Evolutionary conservation across 768 basidiomycete genomes (phyloP).

Genomic region (Agaricus sinodeliciosus): DNA sequence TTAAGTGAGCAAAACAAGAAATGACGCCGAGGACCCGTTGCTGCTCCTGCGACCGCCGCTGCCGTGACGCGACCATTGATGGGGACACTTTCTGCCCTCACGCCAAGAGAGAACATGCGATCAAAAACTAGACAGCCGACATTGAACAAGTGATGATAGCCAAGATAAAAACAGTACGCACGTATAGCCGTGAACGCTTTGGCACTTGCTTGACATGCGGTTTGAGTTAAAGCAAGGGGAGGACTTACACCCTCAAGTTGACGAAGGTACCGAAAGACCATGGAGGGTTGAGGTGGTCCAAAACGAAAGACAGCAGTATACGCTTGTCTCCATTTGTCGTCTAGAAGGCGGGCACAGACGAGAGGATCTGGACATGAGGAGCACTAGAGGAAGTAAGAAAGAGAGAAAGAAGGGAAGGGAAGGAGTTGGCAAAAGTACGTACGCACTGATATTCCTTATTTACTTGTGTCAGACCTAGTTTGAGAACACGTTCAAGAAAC

Average conservation of each 20-base stretch:
- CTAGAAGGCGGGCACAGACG: slow-evolving; percentile 74
- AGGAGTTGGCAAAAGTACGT: slow-evolving; percentile 22
- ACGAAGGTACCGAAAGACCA: slow-evolving; percentile 89
- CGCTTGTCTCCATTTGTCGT: slow-evolving; percentile 91
- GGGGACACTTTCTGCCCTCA: slow-evolving; percentile 66
- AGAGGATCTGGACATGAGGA: slow-evolving; percentile 75
- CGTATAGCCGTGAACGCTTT: slow-evolving; percentile 84
- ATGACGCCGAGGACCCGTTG: slow-evolving; percentile 71
- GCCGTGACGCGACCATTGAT: slow-evolving; percentile 58
- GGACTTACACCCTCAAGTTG: slow-evolving; percentile 89
- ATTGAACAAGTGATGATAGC: slow-evolving; percentile 8
- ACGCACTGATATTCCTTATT: slow-evolving; percentile 97
- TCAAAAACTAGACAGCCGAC: slow-evolving; percentile 71
- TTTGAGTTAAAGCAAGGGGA: slow-evolving; percentile 78
- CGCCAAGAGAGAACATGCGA: slow-evolving; percentile 81
- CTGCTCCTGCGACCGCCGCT: slow-evolving; percentile 55
- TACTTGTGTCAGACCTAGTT: slow-evolving; percentile 78
- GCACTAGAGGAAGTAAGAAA: slow-evolving; percentile 41
- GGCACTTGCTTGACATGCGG: slow-evolving; percentile 83
- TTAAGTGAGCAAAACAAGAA: slow-evolving; percentile 80
- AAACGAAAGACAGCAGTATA: slow-evolving; percentile 85
- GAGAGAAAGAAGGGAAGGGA: neutral
- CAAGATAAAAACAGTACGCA: slow-evolving; percentile 29
- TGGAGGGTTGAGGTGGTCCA: slow-evolving; percentile 84
- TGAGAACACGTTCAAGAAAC: slow-evolving; percentile 93